Conservation (phyloP, 2,329 filamentous ascomycete genomes). For the Aspergillus novoparasiticus region DNA sequence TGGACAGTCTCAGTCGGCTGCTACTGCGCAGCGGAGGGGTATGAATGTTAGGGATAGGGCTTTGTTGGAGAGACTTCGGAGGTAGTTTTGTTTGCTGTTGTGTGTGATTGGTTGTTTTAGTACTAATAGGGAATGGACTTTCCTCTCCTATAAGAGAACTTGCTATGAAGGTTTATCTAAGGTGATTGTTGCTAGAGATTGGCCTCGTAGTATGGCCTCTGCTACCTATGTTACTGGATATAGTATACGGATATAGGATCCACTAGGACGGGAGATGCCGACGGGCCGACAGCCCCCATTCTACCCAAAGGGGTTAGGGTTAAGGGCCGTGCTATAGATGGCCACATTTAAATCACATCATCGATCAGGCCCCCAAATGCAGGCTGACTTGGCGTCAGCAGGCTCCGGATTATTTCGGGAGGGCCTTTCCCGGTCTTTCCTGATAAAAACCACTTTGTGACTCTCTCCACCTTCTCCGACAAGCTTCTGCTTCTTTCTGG, state of each 20-base stretch:
- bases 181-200: too few relatives aligned
- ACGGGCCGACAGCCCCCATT: neutral
- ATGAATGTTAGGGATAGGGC: constrained; percentile 14
- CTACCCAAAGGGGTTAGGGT: neutral
- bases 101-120: neutral
- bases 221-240: too few relatives aligned
- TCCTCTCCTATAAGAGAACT: neutral
- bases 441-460: neutral
- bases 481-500: neutral
- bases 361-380: neutral
- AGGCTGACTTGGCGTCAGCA: neutral
- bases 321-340: neutral
- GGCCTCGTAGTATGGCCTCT: too few relatives aligned
- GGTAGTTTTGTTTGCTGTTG: neutral
- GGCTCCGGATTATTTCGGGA: neutral
- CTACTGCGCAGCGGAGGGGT: neutral
- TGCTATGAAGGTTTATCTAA: too few relatives aligned
- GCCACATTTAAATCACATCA: neutral
- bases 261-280: neutral
- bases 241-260: too few relatives aligned
- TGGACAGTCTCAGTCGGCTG: neutral
- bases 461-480: neutral
- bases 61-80: constrained; percentile 4
- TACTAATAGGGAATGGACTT: neutral
- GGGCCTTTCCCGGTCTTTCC: neutral